Base-by-base conservation (phyloP, 2,329 filamentous ascomycete genomes). In the Fusarium sp. region DNA sequence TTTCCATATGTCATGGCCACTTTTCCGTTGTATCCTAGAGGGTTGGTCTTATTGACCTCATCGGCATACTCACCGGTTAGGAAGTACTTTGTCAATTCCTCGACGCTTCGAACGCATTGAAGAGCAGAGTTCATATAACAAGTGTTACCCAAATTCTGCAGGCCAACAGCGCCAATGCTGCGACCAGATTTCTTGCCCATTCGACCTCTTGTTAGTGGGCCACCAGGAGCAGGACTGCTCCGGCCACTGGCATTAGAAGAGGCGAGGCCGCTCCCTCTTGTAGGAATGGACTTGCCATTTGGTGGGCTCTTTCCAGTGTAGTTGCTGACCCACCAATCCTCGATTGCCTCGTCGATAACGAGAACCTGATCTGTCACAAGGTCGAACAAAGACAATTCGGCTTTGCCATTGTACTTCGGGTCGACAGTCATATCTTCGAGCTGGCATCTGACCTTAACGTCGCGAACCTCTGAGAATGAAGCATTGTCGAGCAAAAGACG, bases 91-190 rank as follows among this genome's bases (percentile, higher is more conserved):
- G 94, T 95, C 68, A 99, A 83, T 79, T 99, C 96, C 76, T 97
- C 93, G 0, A 98, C 94, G 73, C 93, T 97, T 51, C 95, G 90
- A 52, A 99, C 89, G 78, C 96, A 99, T 78, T 99, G 96, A 56
- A 98, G 84, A 11, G 96, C 96, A 22, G 95, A 97, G 80, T 98
- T 98, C 95, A 98, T 98, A 82, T 99, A 99, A 81, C 96, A 99
- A 0, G 96, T 98, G 76, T 99, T 99, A 49, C 96, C 96, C 15
- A 99, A 83, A 76, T 99, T 99, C 68, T 88, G 90, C 53, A 99
- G 83, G 34, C 96, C 96, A 42, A 95, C 92, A 40, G 91, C 91
- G 33, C 96, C 96, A 34, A 90, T 81, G 14, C 89, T 88, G 66
- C 90, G 89, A 11, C 92, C 92, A 39, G 90, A 88, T 70, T 90